Percentiles rank a stretch among this genome's conserved stretches.
These are phyloP conservation scores for Eutypella sp. DNA, from an alignment of 2,329 filamentous ascomycete genomes.

Conservation along the genomic window DNA sequence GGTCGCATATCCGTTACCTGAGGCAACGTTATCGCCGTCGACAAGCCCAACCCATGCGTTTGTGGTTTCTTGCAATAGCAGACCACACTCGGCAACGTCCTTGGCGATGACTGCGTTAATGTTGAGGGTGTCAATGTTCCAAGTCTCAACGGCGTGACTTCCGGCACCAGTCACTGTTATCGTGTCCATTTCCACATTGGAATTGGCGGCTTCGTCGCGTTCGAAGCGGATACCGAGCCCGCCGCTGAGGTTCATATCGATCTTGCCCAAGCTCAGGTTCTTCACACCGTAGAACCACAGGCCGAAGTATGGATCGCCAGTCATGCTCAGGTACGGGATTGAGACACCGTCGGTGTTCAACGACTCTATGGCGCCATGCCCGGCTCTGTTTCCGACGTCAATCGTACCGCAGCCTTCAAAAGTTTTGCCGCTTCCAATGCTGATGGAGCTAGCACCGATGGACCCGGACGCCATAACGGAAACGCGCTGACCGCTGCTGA, in stretches of 20 bases:
- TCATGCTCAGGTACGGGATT: slow-evolving; percentile 54
- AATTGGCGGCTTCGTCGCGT: slow-evolving; percentile 46
- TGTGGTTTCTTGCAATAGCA: slow-evolving; percentile 49
- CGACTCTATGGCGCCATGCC: slow-evolving; percentile 50
- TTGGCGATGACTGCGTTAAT: slow-evolving; percentile 48
- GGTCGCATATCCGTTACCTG: slow-evolving; percentile 50
- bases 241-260: slow-evolving; percentile 49
- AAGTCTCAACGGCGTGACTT: slow-evolving; percentile 54
- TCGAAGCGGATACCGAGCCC: slow-evolving; percentile 55
- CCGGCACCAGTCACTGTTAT: slow-evolving; percentile 48
- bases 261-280: slow-evolving; percentile 43
- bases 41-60: slow-evolving; percentile 50
- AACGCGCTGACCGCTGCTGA: slow-evolving; percentile 47
- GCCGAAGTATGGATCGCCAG: slow-evolving; percentile 53
- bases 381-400: slow-evolving; percentile 35
- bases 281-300: slow-evolving; percentile 49
- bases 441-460: slow-evolving; percentile 49
- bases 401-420: slow-evolving; percentile 57
- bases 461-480: slow-evolving; percentile 50
- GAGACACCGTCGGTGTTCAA: slow-evolving; percentile 41
- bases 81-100: slow-evolving; percentile 50
- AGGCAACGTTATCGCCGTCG: slow-evolving; percentile 49
- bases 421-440: slow-evolving; percentile 46
- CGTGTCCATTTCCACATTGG: slow-evolving; percentile 48
- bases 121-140: slow-evolving; percentile 52